phyloP scores from a whole-genome alignment of 1,284 basidiomycete species.

The Sutorius eximius region DNA sequence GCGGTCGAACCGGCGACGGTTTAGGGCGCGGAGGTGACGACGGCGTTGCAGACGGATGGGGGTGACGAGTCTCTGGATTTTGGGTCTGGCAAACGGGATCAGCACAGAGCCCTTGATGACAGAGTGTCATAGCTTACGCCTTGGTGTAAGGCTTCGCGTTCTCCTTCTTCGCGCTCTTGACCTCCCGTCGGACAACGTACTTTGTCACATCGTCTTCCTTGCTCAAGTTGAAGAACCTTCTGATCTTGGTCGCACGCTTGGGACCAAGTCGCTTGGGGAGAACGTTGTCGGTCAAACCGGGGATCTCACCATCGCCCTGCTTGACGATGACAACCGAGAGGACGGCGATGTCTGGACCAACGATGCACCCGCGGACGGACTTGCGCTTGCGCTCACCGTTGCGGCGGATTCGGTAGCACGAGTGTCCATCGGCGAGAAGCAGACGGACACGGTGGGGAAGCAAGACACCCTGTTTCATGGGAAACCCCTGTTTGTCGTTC shows the following conservation, averaged over 20 bases:
- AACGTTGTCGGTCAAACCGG: slow-evolving; percentile 90
- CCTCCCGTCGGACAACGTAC: slow-evolving; percentile 93
- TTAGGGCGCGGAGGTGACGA: slow-evolving; percentile 89
- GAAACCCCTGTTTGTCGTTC: slow-evolving; percentile 97
- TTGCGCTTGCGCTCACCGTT: slow-evolving; percentile 97
- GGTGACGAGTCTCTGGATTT: slow-evolving; percentile 92
- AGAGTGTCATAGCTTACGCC: slow-evolving; percentile 63
- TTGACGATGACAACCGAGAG: slow-evolving; percentile 95
- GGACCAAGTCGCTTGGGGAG: slow-evolving; percentile 96
- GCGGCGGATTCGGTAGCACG: slow-evolving; percentile 94
- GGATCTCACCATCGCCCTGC: slow-evolving; percentile 92
- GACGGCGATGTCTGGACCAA: slow-evolving; percentile 95
- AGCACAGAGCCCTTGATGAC: slow-evolving; percentile 1
- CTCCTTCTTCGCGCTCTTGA: slow-evolving; percentile 87
- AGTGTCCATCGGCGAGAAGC: slow-evolving; percentile 94
- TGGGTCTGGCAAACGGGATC: slow-evolving; percentile 51
- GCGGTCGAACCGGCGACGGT: slow-evolving; percentile 84
- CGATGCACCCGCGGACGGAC: slow-evolving; percentile 97
- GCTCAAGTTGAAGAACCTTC: slow-evolving; percentile 96
- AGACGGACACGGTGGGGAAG: slow-evolving; percentile 93
- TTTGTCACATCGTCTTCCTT: slow-evolving; percentile 99
- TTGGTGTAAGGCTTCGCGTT: slow-evolving; percentile 97
- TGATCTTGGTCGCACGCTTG: slow-evolving; percentile 94
- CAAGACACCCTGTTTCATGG: slow-evolving; percentile 99
- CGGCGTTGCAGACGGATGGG: slow-evolving; percentile 95